Evolutionary conservation across 768 basidiomycete genomes (phyloP), one percentile per base, ranked within the genome.

Genomic region (Lyophyllum semitale): DNA sequence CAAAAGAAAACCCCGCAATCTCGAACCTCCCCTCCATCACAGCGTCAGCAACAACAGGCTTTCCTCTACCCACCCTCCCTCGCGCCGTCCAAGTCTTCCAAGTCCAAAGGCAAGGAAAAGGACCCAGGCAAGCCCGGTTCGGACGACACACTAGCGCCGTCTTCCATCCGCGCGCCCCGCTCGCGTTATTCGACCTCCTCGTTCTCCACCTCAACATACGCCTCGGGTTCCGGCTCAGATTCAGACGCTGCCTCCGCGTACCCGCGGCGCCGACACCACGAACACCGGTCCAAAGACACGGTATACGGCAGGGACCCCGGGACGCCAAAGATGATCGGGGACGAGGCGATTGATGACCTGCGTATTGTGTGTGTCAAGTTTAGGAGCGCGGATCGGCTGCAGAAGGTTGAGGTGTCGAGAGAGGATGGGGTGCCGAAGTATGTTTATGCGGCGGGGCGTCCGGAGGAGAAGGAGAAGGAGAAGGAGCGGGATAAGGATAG

Each of bases 301-400:
- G 15, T 5, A 1, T 22, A 4, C 29, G 38, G 38, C 26, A n/a
- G 37, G 37, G 44, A 13, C 9, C 12, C 5, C n/a, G 12, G 25
- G 46, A 29, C 2, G 26, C 27, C 49, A 15, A 44, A 42, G 29
- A 32, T 45, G 0, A 43, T 55, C 9, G 60, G 44, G 0, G 57
- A 48, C 18, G 54, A 55, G 44, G 47, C 48, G 3, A 38, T 54
- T 17, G 60, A 61, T 17, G 53, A 63, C 18, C 40, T 73, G 60
- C 62, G 57, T 55, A 72, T 79, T 30, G 66, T 80, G 26, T 80
- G 77, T 56, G 68, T 77, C 51, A 77, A 74, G 60, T 80, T 79
- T 59, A 35, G 46, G 40, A 60, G 43, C 8, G 45, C 53, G 23
- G 49, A 58, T 43, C 17, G 52, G 42, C 18, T 59, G 33, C 45